A percentile compares a stretch with the other conserved stretches of the same genome.
These are phyloP conservation scores for Chrysanthemum lavandulifolium DNA, from an alignment of 129 eudicot species.

Conservation along the genomic window DNA sequence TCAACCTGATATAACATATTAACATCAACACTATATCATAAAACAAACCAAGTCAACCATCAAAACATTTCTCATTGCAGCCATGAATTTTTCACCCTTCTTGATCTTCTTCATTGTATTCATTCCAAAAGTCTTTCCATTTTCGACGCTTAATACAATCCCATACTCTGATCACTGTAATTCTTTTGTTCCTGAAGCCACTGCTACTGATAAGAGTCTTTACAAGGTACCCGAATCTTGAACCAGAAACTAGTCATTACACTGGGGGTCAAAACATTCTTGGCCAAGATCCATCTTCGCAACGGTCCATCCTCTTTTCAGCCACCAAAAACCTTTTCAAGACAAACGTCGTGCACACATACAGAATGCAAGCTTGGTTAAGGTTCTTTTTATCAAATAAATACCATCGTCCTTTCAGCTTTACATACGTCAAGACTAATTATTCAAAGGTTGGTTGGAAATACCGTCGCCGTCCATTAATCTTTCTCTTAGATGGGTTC, in stretches of 20 bases:
- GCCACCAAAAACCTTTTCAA: conserved; percentile 24
- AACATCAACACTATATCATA: background rate
- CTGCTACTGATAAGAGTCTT: conserved; percentile 27
- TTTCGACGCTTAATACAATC: conserved; percentile 13
- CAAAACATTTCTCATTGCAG: conserved; percentile 18
- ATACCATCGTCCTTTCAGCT: conserved; percentile 10
- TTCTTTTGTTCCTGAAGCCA: conserved; percentile 48
- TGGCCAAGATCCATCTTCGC: conserved; percentile 22
- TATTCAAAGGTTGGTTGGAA: background rate
- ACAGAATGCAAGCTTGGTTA: conserved; percentile 49
- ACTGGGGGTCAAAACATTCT: conserved; percentile 52
- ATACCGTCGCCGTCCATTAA: conserved; percentile 18
- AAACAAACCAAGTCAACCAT: conserved; percentile 25
- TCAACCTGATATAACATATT: background rate
- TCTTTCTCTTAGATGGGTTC: conserved; percentile 50
- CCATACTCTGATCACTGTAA: conserved; percentile 52
- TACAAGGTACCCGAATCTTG: conserved; percentile 26
- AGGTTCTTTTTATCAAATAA: conserved; percentile 17
- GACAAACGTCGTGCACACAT: conserved; percentile 36
- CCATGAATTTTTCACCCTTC: conserved; percentile 28
- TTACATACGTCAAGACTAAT: conserved; percentile 9
- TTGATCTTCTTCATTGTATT: conserved; percentile 19
- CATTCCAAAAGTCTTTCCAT: conserved; percentile 13
- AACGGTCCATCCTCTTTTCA: conserved; percentile 27
- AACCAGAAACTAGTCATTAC: conserved; percentile 28